phyloP scores from a whole-genome alignment of 1,139 yeast species.

The Zhuliangozyma blackwelliae region DNA sequence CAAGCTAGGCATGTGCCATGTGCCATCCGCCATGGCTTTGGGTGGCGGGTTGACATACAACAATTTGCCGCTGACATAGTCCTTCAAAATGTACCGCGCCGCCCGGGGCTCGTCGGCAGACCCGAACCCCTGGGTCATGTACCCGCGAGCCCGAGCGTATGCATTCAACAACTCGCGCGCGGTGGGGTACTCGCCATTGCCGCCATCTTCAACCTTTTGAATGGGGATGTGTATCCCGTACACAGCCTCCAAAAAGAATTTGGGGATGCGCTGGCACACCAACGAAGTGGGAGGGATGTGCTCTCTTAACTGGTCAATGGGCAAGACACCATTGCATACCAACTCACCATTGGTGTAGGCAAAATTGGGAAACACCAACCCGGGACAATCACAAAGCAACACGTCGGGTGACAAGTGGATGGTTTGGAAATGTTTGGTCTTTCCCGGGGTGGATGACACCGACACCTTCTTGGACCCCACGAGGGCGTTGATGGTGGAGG shows the following conservation, averaged over 20 bases:
- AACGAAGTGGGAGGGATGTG: conserved; percentile 86
- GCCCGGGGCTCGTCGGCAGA: conserved; percentile 97
- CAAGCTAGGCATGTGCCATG: conserved; percentile 33
- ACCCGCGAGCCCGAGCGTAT: conserved; percentile 95
- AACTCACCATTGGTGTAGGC: conserved; percentile 96
- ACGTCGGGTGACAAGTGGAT: conserved; percentile 80
- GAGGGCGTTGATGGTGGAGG: conserved; percentile 91
- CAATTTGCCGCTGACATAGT: conserved; percentile 89
- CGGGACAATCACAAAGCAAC: conserved; percentile 96
- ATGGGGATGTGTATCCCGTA: conserved; percentile 89
- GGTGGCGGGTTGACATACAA: conserved; percentile 90
- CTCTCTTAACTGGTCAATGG: conserved; percentile 95
- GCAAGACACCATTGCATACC: conserved; percentile 96
- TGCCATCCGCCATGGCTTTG: conserved; percentile 32
- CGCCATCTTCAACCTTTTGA: conserved; percentile 78
- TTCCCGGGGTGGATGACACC: conserved; percentile 97
- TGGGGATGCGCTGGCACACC: conserved; percentile 86
- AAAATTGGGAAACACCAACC: conserved; percentile 96
- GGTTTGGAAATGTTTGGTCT: conserved; percentile 98
- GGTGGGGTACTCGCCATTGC: conserved; percentile 75
- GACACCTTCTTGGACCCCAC: conserved; percentile 96
- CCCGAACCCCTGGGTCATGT: conserved; percentile 96
- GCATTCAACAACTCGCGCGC: conserved; percentile 87
- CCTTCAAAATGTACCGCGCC: conserved; percentile 86
- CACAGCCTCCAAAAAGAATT: conserved; percentile 80